phyloP scores from a whole-genome alignment of 345 rosid species.

The Iberis pinnata region DNA sequence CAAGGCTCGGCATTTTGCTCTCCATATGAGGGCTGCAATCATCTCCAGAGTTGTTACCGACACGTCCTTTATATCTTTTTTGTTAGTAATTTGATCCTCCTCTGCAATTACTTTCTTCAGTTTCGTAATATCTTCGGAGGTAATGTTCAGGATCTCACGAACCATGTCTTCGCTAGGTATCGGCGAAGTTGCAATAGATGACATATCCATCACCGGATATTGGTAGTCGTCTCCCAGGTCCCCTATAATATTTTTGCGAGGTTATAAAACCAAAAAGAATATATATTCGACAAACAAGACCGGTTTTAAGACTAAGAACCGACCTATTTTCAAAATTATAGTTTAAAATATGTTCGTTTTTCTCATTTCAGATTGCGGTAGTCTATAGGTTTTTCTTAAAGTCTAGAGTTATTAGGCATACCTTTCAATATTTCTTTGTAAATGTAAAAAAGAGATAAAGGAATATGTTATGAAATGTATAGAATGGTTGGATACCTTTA shows the following conservation, averaged over 20 bases:
- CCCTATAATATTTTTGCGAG: neutral
- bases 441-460: too few species aligned
- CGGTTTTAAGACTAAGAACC: neutral
- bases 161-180: slow-evolving; percentile 20
- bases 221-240: neutral
- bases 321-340: neutral
- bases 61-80: neutral
- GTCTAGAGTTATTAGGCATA: too few species aligned
- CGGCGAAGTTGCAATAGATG: slow-evolving; percentile 21
- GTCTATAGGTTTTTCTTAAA: too few species aligned
- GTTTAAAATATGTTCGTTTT: too few species aligned
- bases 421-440: neutral
- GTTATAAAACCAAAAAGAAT: neutral
- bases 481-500: slow-evolving; percentile 1
- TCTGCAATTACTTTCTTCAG: slow-evolving; percentile 29
- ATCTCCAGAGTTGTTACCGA: slow-evolving; percentile 37
- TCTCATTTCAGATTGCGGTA: too few species aligned
- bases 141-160: slow-evolving; percentile 29
- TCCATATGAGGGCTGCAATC: slow-evolving; percentile 39
- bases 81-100: neutral
- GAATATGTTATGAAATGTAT: neutral
- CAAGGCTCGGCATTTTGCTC: slow-evolving; percentile 36
- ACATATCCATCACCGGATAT: neutral
- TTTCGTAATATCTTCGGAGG: slow-evolving; percentile 15
- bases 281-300: too few species aligned